Percentiles rank a stretch among this genome's conserved stretches.
These are phyloP conservation scores for Tylopilus vinaceipallidus DNA, from an alignment of 768 basidiomycete species.

Conservation along the genomic window DNA sequence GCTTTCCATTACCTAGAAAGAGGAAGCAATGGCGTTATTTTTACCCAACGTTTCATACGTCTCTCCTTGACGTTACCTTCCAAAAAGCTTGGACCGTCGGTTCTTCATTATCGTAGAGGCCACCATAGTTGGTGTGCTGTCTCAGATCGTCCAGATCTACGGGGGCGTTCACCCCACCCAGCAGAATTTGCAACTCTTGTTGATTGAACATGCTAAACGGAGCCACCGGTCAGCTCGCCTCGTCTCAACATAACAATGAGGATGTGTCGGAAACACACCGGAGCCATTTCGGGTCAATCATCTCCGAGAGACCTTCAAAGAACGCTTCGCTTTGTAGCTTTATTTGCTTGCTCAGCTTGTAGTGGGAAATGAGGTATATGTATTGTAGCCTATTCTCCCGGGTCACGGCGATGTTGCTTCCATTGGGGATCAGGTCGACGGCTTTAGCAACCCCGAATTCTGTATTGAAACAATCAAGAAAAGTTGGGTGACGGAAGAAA, in stretches of 20 bases:
- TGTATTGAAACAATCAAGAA: conserved; percentile 25
- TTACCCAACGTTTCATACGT: neutral
- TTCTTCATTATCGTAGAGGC: conserved; percentile 69
- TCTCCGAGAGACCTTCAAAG: conserved; percentile 89
- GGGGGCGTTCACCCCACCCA: conserved; percentile 85
- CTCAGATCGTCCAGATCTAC: conserved; percentile 84
- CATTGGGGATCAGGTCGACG: conserved; percentile 78
- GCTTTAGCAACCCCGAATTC: conserved; percentile 81
- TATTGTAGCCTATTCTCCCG: conserved; percentile 87
- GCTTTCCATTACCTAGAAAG: conserved; percentile 62
- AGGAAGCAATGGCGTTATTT: neutral
- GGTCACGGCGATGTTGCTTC: conserved; percentile 81
- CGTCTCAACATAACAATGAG: neutral
- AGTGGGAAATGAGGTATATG: conserved; percentile 86
- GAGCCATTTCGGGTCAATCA: conserved; percentile 90
- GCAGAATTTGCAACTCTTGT: conserved; percentile 86
- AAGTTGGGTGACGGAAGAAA: neutral
- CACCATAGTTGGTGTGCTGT: conserved; percentile 77
- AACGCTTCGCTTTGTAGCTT: conserved; percentile 79
- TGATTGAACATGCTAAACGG: conserved; percentile 89
- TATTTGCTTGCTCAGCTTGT: conserved; percentile 87
- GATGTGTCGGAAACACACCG: conserved; percentile 38
- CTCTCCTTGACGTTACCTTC: conserved; percentile 53
- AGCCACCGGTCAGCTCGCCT: conserved; percentile 11
- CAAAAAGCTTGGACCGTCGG: conserved; percentile 78